Conservation (phyloP, 768 basidiomycete species). For the Leccinum fibrillosum region DNA sequence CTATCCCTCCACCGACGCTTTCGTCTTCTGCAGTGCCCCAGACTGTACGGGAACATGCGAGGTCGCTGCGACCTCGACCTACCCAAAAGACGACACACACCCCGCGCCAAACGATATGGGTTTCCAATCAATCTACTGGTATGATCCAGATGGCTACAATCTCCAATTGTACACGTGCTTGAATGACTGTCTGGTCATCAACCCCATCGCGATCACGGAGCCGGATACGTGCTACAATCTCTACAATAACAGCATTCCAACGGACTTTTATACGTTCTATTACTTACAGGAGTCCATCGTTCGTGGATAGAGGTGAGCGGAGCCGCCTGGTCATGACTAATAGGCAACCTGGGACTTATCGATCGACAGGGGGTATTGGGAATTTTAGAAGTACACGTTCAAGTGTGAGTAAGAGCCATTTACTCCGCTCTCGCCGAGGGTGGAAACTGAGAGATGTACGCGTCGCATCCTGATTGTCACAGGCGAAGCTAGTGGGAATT, state of each 20-base stretch:
- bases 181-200: neutral
- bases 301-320: neutral
- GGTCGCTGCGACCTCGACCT: neutral
- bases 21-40: constrained; percentile 1
- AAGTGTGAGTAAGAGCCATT: neutral
- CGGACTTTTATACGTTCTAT: neutral
- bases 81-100: neutral
- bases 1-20: neutral
- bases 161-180: neutral
- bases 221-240: neutral
- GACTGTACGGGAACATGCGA: constrained; percentile 3
- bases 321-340: neutral
- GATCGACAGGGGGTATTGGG: neutral
- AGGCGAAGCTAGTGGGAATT: neutral
- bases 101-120: neutral
- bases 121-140: constrained; percentile 1
- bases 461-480: neutral
- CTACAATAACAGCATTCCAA: neutral
- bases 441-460: neutral
- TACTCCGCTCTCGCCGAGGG: neutral
- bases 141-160: neutral
- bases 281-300: neutral
- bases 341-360: neutral
- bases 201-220: neutral
- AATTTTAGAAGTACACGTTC: neutral